phyloP scores from a whole-genome alignment of 2,329 filamentous ascomycete genomes.

The Monosporascus cannonballus region DNA sequence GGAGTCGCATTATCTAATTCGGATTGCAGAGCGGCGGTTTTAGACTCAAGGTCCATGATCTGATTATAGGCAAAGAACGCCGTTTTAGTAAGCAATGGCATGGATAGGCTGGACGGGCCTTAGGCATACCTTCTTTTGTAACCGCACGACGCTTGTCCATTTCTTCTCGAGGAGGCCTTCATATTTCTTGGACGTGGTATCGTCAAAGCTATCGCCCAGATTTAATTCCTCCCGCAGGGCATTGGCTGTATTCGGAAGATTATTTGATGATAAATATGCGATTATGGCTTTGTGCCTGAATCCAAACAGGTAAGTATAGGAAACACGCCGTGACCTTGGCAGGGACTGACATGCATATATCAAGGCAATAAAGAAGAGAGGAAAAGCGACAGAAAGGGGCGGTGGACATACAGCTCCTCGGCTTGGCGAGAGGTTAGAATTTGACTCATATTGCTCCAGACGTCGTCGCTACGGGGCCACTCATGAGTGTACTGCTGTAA shows the following conservation, averaged over 20 bases:
- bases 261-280: conserved; percentile 74
- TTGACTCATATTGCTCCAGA: conserved; percentile 20
- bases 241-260: conserved; percentile 62
- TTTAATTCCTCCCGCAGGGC: conserved; percentile 72
- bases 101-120: no score
- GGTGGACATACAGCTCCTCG: conserved; percentile 23
- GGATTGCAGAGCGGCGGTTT: conserved; percentile 64
- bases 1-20: conserved; percentile 82
- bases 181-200: conserved; percentile 85
- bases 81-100: background rate
- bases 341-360: no score
- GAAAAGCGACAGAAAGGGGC: background rate
- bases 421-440: conserved; percentile 26
- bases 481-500: conserved; percentile 1
- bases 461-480: background rate
- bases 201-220: conserved; percentile 67
- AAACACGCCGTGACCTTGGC: no score
- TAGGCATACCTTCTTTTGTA: conserved; percentile 80
- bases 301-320: conserved; percentile 6
- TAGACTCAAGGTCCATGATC: conserved; percentile 90
- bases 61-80: conserved; percentile 26
- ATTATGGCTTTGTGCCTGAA: conserved; percentile 77
- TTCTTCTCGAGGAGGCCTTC: conserved; percentile 94
- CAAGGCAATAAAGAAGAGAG: background rate
- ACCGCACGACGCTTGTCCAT: conserved; percentile 89